Evolutionary conservation across 2,329 filamentous ascomycete species (phyloP).

Genomic region (Epichloe festucae): DNA sequence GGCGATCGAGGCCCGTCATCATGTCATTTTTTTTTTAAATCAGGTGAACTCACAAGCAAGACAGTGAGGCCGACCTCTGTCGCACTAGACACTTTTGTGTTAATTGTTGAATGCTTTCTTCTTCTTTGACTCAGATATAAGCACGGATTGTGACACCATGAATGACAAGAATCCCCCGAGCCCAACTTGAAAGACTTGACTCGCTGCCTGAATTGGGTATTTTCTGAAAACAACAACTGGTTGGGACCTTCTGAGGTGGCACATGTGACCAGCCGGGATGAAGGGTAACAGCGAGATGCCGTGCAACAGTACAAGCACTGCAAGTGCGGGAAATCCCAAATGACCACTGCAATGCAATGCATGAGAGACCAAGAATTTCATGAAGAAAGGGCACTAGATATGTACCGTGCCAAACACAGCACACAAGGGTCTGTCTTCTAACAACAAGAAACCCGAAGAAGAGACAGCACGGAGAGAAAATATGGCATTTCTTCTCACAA

Average conservation of each 20-base stretch:
- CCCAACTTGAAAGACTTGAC: background rate
- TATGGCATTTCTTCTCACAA: background rate
- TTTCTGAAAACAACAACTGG: background rate
- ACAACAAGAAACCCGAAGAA: background rate
- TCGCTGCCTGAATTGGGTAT: background rate
- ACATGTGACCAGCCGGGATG: background rate
- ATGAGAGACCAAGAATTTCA: background rate
- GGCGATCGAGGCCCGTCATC: background rate
- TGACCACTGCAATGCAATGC: background rate
- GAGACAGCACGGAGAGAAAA: background rate
- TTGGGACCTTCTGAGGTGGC: background rate
- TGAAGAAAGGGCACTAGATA: background rate
- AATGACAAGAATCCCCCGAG: background rate
- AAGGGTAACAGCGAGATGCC: slow-evolving; percentile 1
- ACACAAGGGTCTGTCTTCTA: too few species aligned
- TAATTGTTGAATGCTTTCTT: background rate
- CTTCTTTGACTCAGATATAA: too few species aligned
- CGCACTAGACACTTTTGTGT: slow-evolving; percentile 40
- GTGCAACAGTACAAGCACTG: slow-evolving; percentile 3
- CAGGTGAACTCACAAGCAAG: slow-evolving; percentile 40
- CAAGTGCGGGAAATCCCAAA: background rate
- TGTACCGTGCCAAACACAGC: too few species aligned
- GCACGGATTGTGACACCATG: background rate
- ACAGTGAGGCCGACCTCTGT: slow-evolving; percentile 58
- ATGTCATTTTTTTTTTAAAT: background rate